Base-by-base conservation (phyloP, 257 asterid species). In the Craterostigma plantagineum region DNA sequence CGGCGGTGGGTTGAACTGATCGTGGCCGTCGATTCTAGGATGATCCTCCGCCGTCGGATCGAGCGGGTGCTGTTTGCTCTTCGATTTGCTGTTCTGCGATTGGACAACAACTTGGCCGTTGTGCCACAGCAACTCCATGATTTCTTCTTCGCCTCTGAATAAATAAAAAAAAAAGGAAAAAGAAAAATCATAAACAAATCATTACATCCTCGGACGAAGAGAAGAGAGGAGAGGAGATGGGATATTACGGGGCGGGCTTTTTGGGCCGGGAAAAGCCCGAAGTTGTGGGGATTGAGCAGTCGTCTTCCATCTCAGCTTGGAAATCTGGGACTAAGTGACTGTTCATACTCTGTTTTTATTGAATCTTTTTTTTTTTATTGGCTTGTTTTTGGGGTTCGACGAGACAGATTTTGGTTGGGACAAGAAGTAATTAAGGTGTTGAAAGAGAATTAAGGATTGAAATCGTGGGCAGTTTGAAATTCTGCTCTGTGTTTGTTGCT, bases 41-140 rank as follows among this genome's bases (percentile, higher is more conserved):
- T 75, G 84, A 30, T 65, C 54, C 54, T 50, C 74, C 10, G 55
- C 46, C 45, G 64, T 70, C 39, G 57, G 53, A 62, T 36, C 60
- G 7, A 43, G 62, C 48, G 55, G 70, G 10, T 55, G 55, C n/a
- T n/a, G n/a, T n/a, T 60, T 55, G 46, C 48, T 49, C 30, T 39
- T 33, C 39, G 50, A n/a, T 53, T 71, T 61, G 12, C 73, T n/a
- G 23, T 60, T 77, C 66, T 76, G 93, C 52, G 66, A 70, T 43
- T 81, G 91, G 53, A 69, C 43, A 46, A 69, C 76, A 9, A 79
- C 68, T 11, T 53, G 91, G 0, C 95, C 91, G 54, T 75, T 69
- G 49, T 77, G 72, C 96, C 91, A 81, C 35, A 73, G 60, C 44
- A 81, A 50, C 53, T 81, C 92, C 81, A 76, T 67, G 53, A 86